Evolutionary conservation across 2,329 filamentous ascomycete genomes (phyloP), one percentile per base, ranked within the genome.

Genomic region (Aspergillus jensenii): DNA sequence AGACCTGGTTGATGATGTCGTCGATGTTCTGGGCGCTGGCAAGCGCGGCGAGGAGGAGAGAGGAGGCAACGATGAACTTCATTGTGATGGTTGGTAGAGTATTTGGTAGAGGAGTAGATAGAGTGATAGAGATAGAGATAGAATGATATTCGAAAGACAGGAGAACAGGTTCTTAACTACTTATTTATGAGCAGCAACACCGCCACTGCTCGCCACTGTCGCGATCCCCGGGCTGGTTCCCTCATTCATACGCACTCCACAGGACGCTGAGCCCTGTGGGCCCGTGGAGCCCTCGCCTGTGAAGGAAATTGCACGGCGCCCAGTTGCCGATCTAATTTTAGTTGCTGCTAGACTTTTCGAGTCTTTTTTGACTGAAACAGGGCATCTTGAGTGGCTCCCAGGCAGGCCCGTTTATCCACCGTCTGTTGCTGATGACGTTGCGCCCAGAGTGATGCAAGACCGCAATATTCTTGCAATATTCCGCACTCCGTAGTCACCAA

Each of bases 11-110:
- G 23, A 52, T 15, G n/a, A n/a, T 14, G 44, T 53, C 33, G 8
- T 31, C 44, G 39, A 56, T 31, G 39, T 51, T 27, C 27, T 57
- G 55, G 35, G 61, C 11, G 43, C 53, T 50, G 7, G 66, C 55
- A 35, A 68, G 59, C 49, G 58, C 39, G 47, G 68, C 39, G 62
- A 62, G 59, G 46, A 68, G 62, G 52, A 71, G 62, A 37, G 61
- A 47, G 45, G 68, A 63, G 57, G 63, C 50, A 57, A 69, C 52
- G 44, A 65, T 51, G 55, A 70, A 62, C 62, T 70, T 68, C 69
- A 71, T 71, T 62, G 44, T 65, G 63, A 25, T 41, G 48, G 44
- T 57, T n/a, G 17, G 3, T 21, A 21, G 21, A 21, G 21, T 21
- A 21, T 21, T 11, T 15, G 12, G 41, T 31, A 40, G 33, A 33